A percentile compares a stretch with the other conserved stretches of the same genome.
These are phyloP conservation scores for Candida wancherniae DNA, from an alignment of 805 yeast species.

Conservation along the genomic window DNA sequence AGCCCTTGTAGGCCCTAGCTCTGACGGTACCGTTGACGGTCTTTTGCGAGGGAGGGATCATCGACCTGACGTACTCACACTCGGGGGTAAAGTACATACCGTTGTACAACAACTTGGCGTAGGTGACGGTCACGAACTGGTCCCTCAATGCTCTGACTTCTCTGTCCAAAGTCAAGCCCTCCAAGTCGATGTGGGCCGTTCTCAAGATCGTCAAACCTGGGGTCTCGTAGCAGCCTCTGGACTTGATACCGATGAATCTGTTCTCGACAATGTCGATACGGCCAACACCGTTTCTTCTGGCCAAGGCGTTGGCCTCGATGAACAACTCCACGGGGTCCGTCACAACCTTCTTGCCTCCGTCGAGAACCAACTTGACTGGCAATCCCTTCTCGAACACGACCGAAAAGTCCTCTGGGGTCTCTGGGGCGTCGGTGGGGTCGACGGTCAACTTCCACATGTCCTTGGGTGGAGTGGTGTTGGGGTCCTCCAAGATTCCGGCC, in stretches of 20 bases:
- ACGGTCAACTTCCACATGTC: slow-evolving; percentile 99
- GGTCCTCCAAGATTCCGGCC: slow-evolving; percentile 99
- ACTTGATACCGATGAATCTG: slow-evolving; percentile 97
- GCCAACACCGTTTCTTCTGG: slow-evolving; percentile 99
- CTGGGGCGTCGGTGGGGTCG: slow-evolving; percentile 95
- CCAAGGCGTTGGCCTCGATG: slow-evolving; percentile 87
- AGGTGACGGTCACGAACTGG: slow-evolving; percentile 87
- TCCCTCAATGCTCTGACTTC: slow-evolving; percentile 98
- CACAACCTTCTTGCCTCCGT: slow-evolving; percentile 52
- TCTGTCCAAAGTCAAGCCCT: slow-evolving; percentile 94
- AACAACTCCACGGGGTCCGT: slow-evolving; percentile 91
- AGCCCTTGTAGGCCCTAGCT: slow-evolving; percentile 90
- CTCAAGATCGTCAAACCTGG: slow-evolving; percentile 96
- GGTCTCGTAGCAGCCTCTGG: slow-evolving; percentile 99
- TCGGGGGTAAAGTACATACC: slow-evolving; percentile 99
- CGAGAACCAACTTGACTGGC: slow-evolving; percentile 76
- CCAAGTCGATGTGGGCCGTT: slow-evolving; percentile 90
- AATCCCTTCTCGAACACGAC: slow-evolving; percentile 81
- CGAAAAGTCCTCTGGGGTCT: slow-evolving; percentile 82
- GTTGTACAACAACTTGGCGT: slow-evolving; percentile 87
- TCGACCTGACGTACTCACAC: slow-evolving; percentile 89
- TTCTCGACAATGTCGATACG: slow-evolving; percentile 98
- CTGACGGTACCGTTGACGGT: slow-evolving; percentile 97
- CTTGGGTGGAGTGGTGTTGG: slow-evolving; percentile 97
- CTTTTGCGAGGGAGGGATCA: slow-evolving; percentile 91